A percentile compares a stretch with the other conserved stretches of the same genome.
These are phyloP conservation scores for Neopestalotiopsis rosae DNA, from an alignment of 2,329 filamentous ascomycete genomes.

Conservation along the genomic window DNA sequence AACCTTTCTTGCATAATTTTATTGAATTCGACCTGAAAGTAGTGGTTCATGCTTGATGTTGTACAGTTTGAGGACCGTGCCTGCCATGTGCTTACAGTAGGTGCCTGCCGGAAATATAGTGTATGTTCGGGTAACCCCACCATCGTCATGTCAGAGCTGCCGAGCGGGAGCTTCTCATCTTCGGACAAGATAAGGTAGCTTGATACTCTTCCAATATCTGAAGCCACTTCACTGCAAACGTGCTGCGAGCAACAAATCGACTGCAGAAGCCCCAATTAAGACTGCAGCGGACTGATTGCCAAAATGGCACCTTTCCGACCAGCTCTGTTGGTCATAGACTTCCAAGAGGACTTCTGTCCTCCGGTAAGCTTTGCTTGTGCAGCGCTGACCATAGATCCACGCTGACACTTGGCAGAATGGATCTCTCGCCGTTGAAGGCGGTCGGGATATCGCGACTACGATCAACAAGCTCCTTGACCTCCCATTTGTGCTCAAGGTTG, in stretches of 20 bases:
- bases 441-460: slow-evolving; percentile 69
- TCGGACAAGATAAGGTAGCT: background rate
- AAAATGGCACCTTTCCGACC: slow-evolving; percentile 44
- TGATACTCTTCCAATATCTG: background rate
- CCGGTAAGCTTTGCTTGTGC: slow-evolving; percentile 65
- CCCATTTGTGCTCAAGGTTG: slow-evolving; percentile 75
- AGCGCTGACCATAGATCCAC: background rate
- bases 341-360: slow-evolving; percentile 95
- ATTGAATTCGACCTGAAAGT: too few species aligned
- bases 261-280: background rate
- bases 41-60: too few species aligned
- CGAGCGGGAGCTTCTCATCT: background rate
- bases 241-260: background rate
- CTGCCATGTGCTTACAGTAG: too few species aligned
- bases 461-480: slow-evolving; percentile 79
- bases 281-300: too few species aligned
- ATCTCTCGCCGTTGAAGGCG: slow-evolving; percentile 79
- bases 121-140: background rate
- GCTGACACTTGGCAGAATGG: slow-evolving; percentile 65
- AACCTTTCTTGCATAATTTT: too few species aligned
- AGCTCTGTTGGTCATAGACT: slow-evolving; percentile 76
- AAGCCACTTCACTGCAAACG: background rate
- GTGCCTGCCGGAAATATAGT: too few species aligned
- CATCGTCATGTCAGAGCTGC: background rate
- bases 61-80: too few species aligned